phyloP scores from a whole-genome alignment of 177 flowering plant genomes.

The Vitis hybrid region DNA sequence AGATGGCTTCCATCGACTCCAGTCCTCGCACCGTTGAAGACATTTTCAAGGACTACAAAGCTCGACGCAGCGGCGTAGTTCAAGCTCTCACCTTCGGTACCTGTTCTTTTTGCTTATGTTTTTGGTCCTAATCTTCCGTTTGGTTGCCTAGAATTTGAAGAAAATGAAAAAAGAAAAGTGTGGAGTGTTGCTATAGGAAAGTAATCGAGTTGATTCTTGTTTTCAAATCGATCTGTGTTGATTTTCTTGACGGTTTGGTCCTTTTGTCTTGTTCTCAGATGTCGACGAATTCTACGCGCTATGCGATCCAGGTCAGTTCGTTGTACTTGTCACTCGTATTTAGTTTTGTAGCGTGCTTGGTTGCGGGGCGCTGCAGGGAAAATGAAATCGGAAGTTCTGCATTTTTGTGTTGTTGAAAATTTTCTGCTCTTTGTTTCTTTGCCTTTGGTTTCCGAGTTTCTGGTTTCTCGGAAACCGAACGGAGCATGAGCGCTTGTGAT shows the following conservation, averaged over 20 bases:
- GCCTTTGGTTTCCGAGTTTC: not conserved
- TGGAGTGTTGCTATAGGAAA: too few relatives aligned
- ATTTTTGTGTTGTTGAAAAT: not conserved
- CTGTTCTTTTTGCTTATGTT: too few relatives aligned
- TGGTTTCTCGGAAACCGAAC: not conserved
- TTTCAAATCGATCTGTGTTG: too few relatives aligned
- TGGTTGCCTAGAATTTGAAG: too few relatives aligned
- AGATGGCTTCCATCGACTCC: constrained; percentile 27
- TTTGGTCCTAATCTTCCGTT: too few relatives aligned
- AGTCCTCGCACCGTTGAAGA: constrained; percentile 54
- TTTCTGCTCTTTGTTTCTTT: constrained; percentile 1
- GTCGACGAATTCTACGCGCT: constrained; percentile 39
- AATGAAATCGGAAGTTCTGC: not conserved
- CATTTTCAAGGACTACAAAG: constrained; percentile 54
- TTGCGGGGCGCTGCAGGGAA: not conserved
- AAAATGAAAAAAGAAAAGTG: too few relatives aligned
- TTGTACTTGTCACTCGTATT: not conserved
- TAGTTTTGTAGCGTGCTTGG: constrained; percentile 1
- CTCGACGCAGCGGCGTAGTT: constrained; percentile 46
- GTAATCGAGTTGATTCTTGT: too few relatives aligned
- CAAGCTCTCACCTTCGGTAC: constrained; percentile 52
- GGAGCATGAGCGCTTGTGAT: not conserved
- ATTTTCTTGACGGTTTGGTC: not conserved
- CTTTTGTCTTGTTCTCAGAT: constrained; percentile 27
- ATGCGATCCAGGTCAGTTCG: constrained; percentile 46